Evolutionary conservation across 176 grass and related monocot genomes (phyloP).

Genomic region (Rhipidocladum racemiflorum): DNA sequence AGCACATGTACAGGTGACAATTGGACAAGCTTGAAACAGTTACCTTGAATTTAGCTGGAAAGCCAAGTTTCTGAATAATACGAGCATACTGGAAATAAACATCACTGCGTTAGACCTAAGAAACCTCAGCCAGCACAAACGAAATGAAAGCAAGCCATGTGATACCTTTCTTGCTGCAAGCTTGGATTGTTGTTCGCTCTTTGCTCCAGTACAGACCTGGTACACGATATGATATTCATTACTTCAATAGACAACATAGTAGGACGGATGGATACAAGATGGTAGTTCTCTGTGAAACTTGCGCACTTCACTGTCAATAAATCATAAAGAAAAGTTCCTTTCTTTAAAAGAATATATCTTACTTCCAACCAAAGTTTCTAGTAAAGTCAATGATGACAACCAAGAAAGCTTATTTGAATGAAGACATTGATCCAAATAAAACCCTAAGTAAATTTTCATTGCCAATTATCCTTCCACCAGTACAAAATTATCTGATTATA

Average conservation of each 20-base stretch:
- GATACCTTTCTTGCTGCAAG: constrained; percentile 97
- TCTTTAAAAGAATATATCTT: not conserved
- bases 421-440: not conserved
- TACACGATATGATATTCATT: not conserved
- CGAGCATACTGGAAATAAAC: constrained; percentile 78
- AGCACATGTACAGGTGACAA: not conserved
- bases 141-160: not conserved
- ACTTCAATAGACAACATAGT: not conserved
- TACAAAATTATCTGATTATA: not conserved
- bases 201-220: constrained; percentile 94
- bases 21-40: not conserved
- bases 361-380: not conserved
- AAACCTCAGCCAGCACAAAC: not conserved
- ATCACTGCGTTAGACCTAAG: constrained; percentile 18
- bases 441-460: not conserved
- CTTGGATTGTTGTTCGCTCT: constrained; percentile 89
- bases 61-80: constrained; percentile 98
- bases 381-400: not conserved
- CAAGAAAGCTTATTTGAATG: not conserved
- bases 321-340: not conserved
- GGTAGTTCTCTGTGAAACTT: not conserved
- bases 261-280: not conserved
- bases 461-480: not conserved
- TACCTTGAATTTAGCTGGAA: constrained; percentile 99
- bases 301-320: not conserved